Percentiles rank a stretch among this genome's conserved stretches.
phyloP scores from a whole-genome alignment of 179 eudicot genomes.

The Camellia oleifera region DNA sequence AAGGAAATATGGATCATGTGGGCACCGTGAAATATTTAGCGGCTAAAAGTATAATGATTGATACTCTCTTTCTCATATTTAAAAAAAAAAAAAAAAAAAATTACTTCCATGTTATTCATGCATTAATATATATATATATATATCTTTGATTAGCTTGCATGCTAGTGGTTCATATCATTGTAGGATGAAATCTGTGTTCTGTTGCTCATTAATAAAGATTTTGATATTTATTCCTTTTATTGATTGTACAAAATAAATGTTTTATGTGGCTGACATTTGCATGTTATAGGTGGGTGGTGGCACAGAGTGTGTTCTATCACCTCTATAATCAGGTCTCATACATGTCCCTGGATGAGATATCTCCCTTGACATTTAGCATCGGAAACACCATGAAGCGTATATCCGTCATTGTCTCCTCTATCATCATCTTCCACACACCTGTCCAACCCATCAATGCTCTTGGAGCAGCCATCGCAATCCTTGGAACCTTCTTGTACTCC shows the following conservation, averaged over 20 bases:
- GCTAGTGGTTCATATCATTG: not conserved
- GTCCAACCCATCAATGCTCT: slow-evolving; percentile 68
- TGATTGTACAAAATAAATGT: not conserved
- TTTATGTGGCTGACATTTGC: slow-evolving; percentile 18
- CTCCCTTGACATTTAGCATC: slow-evolving; percentile 82
- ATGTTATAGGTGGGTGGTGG: slow-evolving; percentile 67
- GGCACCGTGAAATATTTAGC: not conserved
- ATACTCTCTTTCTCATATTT: not conserved
- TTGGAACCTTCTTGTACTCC: slow-evolving; percentile 93
- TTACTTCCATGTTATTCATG: too few species aligned
- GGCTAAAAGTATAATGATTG: not conserved
- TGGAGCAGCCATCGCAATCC: slow-evolving; percentile 81
- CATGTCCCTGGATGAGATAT: slow-evolving; percentile 79
- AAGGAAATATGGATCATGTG: not conserved
- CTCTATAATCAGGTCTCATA: slow-evolving; percentile 77
- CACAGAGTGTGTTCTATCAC: slow-evolving; percentile 81
- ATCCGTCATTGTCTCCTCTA: slow-evolving; percentile 80
- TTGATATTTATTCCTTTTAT: not conserved
- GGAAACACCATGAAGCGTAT: slow-evolving; percentile 92
- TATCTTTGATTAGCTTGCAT: not conserved
- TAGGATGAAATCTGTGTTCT: not conserved
- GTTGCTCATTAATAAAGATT: not conserved
- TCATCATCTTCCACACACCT: slow-evolving; percentile 83
- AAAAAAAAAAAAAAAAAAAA: not conserved
- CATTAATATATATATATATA: not conserved